Evolutionary conservation across 805 yeast species (phyloP).

Genomic region (Ogataea glucozyma): DNA sequence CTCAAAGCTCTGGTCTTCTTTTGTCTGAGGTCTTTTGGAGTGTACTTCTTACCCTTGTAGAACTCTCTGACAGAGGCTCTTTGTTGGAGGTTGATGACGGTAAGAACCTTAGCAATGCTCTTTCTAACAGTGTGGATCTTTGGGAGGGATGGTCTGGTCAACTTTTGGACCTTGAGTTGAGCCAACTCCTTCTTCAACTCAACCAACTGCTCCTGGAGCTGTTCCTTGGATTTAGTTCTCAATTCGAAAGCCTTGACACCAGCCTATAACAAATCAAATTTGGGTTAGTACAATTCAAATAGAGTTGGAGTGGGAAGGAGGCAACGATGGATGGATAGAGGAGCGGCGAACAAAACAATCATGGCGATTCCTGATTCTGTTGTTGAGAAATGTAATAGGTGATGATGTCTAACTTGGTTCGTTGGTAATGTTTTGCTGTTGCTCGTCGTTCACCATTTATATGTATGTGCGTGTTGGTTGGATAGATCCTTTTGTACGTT

Average conservation of each 20-base stretch:
- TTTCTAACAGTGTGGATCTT: slow-evolving; percentile 96
- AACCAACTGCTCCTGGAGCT: slow-evolving; percentile 89
- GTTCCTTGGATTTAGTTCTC: slow-evolving; percentile 95
- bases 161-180: slow-evolving; percentile 92
- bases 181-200: slow-evolving; percentile 97
- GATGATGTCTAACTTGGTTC: too few relatives aligned
- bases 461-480: background rate
- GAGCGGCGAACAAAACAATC: background rate
- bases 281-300: slow-evolving; percentile 1
- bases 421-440: background rate
- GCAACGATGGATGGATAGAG: background rate
- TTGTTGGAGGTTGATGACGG: slow-evolving; percentile 95
- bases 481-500: background rate
- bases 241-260: slow-evolving; percentile 94
- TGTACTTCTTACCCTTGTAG: slow-evolving; percentile 93
- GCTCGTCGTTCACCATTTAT: background rate
- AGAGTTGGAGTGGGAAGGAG: background rate
- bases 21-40: slow-evolving; percentile 98
- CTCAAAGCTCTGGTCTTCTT: slow-evolving; percentile 99
- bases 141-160: slow-evolving; percentile 90
- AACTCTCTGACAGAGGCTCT: slow-evolving; percentile 92
- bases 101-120: slow-evolving; percentile 97
- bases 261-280: slow-evolving; percentile 49
- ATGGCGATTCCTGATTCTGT: too few relatives aligned
- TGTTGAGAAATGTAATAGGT: too few relatives aligned